These are phyloP conservation scores for Aspergillus sclerotiicarbonarius DNA, from an alignment of 495 filamentous ascomycete species.

Conservation along the genomic window DNA sequence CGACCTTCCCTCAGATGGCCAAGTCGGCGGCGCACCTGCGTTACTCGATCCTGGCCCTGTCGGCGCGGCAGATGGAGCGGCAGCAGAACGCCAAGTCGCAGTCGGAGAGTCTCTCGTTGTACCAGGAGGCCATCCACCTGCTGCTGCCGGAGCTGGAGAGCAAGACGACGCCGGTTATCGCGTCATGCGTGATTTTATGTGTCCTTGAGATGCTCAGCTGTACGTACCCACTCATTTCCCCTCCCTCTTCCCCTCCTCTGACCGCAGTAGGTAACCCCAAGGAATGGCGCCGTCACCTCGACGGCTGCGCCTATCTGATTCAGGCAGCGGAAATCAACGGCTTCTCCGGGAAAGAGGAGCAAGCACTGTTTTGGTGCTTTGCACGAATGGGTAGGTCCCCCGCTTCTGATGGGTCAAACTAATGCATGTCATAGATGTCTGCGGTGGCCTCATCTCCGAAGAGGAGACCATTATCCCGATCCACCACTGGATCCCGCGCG, in stretches of 20 bases:
- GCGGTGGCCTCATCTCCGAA: slow-evolving; percentile 44
- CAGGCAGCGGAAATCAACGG: slow-evolving; percentile 38
- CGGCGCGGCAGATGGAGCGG: slow-evolving; percentile 44
- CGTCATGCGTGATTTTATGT: slow-evolving; percentile 41
- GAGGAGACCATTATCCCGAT: slow-evolving; percentile 37
- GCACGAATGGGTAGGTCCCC: slow-evolving; percentile 42
- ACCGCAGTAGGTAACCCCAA: slow-evolving; percentile 27
- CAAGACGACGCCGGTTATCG: slow-evolving; percentile 38
- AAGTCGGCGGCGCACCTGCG: slow-evolving; percentile 36
- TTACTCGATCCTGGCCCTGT: slow-evolving; percentile 43
- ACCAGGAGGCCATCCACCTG: slow-evolving; percentile 44
- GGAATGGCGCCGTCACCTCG: slow-evolving; percentile 47
- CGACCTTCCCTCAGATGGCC: slow-evolving; percentile 39
- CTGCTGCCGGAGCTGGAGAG: slow-evolving; percentile 38
- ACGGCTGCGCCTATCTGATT: slow-evolving; percentile 45
- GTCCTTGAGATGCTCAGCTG: slow-evolving; percentile 46
- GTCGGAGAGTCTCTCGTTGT: slow-evolving; percentile 41
- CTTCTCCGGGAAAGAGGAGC: slow-evolving; percentile 40
- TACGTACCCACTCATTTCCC: slow-evolving; percentile 5
- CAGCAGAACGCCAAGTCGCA: slow-evolving; percentile 34
- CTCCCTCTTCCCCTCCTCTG: background rate
- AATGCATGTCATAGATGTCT: slow-evolving; percentile 27
- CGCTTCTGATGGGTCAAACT: background rate
- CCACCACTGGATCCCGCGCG: slow-evolving; percentile 31
- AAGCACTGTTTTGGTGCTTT: slow-evolving; percentile 49